Base-by-base conservation (phyloP, 495 filamentous ascomycete species). In the Neurospora sp. region DNA sequence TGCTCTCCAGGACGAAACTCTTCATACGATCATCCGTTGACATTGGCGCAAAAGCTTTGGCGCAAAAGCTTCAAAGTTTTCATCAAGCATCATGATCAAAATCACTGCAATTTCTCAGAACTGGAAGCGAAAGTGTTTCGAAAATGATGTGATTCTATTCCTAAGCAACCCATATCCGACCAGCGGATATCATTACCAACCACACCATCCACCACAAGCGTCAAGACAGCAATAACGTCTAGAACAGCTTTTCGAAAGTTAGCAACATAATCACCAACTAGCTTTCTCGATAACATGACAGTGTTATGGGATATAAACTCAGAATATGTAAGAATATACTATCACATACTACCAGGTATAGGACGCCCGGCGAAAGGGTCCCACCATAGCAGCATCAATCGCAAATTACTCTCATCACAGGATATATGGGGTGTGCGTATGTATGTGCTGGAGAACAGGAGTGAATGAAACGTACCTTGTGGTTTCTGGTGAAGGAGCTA, bases 241-340 rank as follows among this genome's bases (percentile, higher is more conserved):
- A 34, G 28, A 34, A 66, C 15, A 34, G 28, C 2, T 66, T 66
- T 34, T 34, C 0, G 54, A 34, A 66, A 66, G 54, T 66, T 34
- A 66, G 54, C 54, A 19, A 66, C 13, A 9, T 2, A 28, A 34
- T 66, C 28, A 34, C 6, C 6, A 31, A 66, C 28, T 34, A 1
- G 6, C 2, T 8, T 28, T 34, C 54, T 66, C 28, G 28, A 66
- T 28, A 34, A 17, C 54, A 66, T 34, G 54, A 66, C 24, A 19
- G 15, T 17, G 54, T 66, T 15, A 19, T 1, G 13, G 28, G 15
- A 34, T 66, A 66, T 66, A 66, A 66, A 66, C 54, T 79, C 78
- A 79, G 78, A 79, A 79, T 79, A 79, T 79, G 78, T 79, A 79
- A 79, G 78, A 79, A 76, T 74, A 69, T 72, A 79, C 77, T 79